Percentiles rank a stretch among this genome's conserved stretches.
Conservation (phyloP, 495 filamentous ascomycete genomes). For the Glutinoglossum americanum region DNA sequence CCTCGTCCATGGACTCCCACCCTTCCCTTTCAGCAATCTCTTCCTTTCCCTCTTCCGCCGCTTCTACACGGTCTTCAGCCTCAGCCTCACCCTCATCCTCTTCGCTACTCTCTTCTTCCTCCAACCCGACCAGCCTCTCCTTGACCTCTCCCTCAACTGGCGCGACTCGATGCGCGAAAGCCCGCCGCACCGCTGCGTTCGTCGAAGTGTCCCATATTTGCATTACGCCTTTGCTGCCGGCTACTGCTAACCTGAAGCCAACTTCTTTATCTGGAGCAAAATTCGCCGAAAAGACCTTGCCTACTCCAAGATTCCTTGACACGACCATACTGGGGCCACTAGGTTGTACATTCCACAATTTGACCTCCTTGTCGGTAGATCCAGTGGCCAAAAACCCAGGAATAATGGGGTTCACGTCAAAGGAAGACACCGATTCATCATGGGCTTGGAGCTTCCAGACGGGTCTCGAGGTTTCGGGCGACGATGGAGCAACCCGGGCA, state of each 20-base stretch:
- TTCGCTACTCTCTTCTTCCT: constrained; percentile 35
- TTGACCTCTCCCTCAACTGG: constrained; percentile 36
- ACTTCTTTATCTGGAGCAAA: constrained; percentile 84
- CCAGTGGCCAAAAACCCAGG: constrained; percentile 86
- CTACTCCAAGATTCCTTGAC: constrained; percentile 73
- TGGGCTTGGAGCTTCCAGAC: constrained; percentile 92
- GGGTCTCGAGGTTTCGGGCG: constrained; percentile 52
- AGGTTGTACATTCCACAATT: constrained; percentile 84
- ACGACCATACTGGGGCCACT: constrained; percentile 67
- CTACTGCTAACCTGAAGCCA: constrained; percentile 75
- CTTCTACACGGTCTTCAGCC: constrained; percentile 28
- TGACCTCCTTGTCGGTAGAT: constrained; percentile 80
- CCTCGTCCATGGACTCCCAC: constrained; percentile 87
- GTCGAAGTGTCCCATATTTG: constrained; percentile 96
- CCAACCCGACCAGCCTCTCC: constrained; percentile 56
- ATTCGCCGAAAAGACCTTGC: constrained; percentile 75
- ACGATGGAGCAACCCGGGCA: constrained; percentile 41
- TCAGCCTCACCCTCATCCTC: constrained; percentile 27
- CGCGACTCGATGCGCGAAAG: constrained; percentile 55
- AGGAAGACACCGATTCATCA: constrained; percentile 81
- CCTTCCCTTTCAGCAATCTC: constrained; percentile 25
- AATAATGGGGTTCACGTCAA: constrained; percentile 73
- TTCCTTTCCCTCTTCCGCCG: constrained; percentile 13
- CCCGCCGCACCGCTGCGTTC: constrained; percentile 68
- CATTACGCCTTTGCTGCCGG: constrained; percentile 82